Base-by-base conservation (phyloP, 2,329 filamentous ascomycete species). In the Epichloe sp. region DNA sequence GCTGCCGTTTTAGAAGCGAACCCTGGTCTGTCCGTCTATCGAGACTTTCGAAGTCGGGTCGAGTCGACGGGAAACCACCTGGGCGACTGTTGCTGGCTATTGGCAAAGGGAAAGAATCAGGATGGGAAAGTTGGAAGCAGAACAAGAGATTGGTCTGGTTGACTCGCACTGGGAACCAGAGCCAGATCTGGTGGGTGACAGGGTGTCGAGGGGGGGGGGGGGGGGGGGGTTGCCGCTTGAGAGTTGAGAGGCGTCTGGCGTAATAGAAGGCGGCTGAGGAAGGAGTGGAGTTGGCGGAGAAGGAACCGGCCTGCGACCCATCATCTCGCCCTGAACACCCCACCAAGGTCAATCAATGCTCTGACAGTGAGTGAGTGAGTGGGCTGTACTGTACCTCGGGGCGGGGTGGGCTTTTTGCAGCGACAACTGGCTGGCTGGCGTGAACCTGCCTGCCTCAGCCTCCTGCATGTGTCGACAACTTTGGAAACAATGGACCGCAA, bases 1-100 rank as follows among this genome's bases (percentile, higher is more conserved):
- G 44, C n/a, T 45, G 52, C 44, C 50, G 48, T 50, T 45, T 45
- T 41, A 53, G 44, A 38, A 42, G 36, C 23, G 31, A 50, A 42
- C n/a, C 48, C 50, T 53, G 52, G 34, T 48, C 44, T 35, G 14
- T 15, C 26, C 31, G 19, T 49, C 19, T 26, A n/a, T 44, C 50
- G 45, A 48, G 26, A 34, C 34, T 34, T 14, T 52, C 42, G 21
- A n/a, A 23, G 34, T 8, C 38, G 11, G 19, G 31, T 37, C 37
- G 49, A 40, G 45, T 37, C 45, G 45, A 34, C 17, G 21, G 34
- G 15, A 36, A 31, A 44, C 31, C 14, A 48, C 45, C 31, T 31
- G 17, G 35, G 37, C 14, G 37, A 34, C 11, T 31, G 36, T 43
- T 44, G 23, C 5, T 52, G 45, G 31, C 15, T 19, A 37, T 40